Conservation (phyloP, 2,329 filamentous ascomycete species). For the Botrytis squamosa region DNA sequence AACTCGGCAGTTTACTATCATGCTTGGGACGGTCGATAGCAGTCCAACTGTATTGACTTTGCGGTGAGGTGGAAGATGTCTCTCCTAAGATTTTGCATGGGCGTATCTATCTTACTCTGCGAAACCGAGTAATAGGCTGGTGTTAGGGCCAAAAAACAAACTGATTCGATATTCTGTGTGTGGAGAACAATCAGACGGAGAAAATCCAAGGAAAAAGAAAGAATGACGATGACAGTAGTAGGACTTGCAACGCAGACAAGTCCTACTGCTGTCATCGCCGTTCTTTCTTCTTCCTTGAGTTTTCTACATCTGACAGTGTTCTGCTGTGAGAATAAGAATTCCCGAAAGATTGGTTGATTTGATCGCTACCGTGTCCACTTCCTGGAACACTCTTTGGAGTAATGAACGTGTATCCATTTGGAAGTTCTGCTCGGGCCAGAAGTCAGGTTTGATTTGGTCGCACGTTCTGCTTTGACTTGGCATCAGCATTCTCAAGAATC, state of each 20-base stretch:
- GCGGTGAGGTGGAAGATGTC: not conserved
- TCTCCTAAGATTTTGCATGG: too few relatives aligned
- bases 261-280: not conserved
- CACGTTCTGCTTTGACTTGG: constrained; percentile 42
- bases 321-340: not conserved
- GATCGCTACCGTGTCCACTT: constrained; percentile 33
- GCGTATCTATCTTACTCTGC: too few relatives aligned
- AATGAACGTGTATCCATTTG: not conserved
- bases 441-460: not conserved
- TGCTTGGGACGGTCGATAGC: not conserved
- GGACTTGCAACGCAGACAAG: not conserved
- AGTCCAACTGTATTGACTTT: not conserved
- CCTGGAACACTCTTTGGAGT: constrained; percentile 30
- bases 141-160: too few relatives aligned
- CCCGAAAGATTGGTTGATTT: constrained; percentile 19
- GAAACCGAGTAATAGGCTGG: too few relatives aligned
- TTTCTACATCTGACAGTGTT: not conserved
- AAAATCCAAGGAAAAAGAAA: not conserved
- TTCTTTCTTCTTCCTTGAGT: not conserved
- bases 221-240: not conserved
- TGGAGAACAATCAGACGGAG: not conserved
- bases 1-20: not conserved
- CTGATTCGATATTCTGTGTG: not conserved
- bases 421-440: not conserved
- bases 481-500: constrained; percentile 35